Evolutionary conservation across 2,329 filamentous ascomycete genomes (phyloP).

Genomic region (Purpureocillium takamizusanense): DNA sequence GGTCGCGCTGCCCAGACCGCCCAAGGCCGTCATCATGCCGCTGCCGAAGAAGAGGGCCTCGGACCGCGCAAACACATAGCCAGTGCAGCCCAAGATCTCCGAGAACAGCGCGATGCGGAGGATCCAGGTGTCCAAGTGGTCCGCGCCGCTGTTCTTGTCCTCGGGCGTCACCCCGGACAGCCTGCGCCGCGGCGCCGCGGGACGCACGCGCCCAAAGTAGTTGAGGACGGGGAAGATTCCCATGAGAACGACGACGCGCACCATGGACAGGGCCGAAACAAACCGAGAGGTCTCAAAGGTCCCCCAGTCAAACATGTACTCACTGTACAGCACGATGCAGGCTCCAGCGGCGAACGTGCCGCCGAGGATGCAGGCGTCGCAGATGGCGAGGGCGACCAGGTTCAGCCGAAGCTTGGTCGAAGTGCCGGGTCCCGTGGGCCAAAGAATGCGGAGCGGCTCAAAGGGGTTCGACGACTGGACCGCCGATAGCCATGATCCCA

Average conservation of each 20-base stretch:
- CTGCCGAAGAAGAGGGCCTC: conserved; percentile 59
- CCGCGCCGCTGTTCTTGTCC: conserved; percentile 59
- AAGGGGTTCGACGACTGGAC: conserved; percentile 56
- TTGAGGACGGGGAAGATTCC: conserved; percentile 68
- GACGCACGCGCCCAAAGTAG: conserved; percentile 57
- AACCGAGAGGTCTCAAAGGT: conserved; percentile 73
- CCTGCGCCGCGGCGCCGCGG: conserved; percentile 32
- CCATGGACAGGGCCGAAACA: conserved; percentile 68
- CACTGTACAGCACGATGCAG: conserved; percentile 78
- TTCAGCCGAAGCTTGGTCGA: conserved; percentile 60
- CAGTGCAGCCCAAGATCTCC: conserved; percentile 66
- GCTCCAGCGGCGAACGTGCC: conserved; percentile 71
- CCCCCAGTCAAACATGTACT: conserved; percentile 73
- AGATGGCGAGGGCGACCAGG: conserved; percentile 67
- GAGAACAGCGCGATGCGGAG: conserved; percentile 68
- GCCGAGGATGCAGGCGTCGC: conserved; percentile 76
- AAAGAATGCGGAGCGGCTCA: conserved; percentile 68
- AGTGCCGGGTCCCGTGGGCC: conserved; percentile 58
- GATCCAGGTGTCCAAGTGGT: conserved; percentile 66
- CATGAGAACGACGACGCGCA: conserved; percentile 68
- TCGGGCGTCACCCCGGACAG: conserved; percentile 22
- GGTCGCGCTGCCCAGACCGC: conserved; percentile 78
- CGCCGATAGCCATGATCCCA: conserved; percentile 18
- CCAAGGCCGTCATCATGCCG: conserved; percentile 66
- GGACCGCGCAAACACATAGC: conserved; percentile 59